Base-by-base conservation (phyloP, 2,329 filamentous ascomycete genomes). In the Curvularia eragrostidis region DNA sequence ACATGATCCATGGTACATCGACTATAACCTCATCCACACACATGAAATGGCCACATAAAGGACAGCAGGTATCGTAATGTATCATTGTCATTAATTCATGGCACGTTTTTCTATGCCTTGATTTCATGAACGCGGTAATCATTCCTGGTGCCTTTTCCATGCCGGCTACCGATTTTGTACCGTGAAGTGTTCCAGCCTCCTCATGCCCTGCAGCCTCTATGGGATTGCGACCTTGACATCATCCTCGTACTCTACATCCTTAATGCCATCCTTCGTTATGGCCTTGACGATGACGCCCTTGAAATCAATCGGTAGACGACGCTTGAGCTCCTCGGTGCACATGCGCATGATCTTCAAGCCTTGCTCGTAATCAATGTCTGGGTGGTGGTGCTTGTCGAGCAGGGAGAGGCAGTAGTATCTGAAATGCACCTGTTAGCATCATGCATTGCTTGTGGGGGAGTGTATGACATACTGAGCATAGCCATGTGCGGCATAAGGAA, bases 391-490 rank as follows among this genome's bases (percentile, higher is more conserved):
- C 84, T 99, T 99, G 82, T 99, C 95, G 50, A 99, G 87, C 69
- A 97, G 96, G 6, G 92, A 96, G 61, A 99, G 85, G 79, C 95
- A 99, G 85, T 99, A 99, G 85, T 98, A 98, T 81, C 89, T 92
- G 46, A 28, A 49, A 38, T 21, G 19, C 13, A 15, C 26, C 5
- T 39, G 39, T 62, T 46, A 63, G 58, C 52, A 28, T 24, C 26
- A 34, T 42, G 41, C 19, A 23, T 15, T 49, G 41, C 8, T 21
- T 49, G 39, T 28, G n/a, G 5, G 23, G 32, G 24, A 28, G 30
- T 5, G 21, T 12, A 43, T 19, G 26, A 79, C 90, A 61, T 88
- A 93, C 90, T 99, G 95, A 69, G 95, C 95, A 80, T 99, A 99
- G 69, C 95, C 95, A 72, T 99, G 96, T 60, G 95, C 95, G 48